Percentiles rank a stretch among this genome's conserved stretches.
phyloP scores from a whole-genome alignment of 1,284 basidiomycete genomes.

The Cryptococcus amylolentus region DNA sequence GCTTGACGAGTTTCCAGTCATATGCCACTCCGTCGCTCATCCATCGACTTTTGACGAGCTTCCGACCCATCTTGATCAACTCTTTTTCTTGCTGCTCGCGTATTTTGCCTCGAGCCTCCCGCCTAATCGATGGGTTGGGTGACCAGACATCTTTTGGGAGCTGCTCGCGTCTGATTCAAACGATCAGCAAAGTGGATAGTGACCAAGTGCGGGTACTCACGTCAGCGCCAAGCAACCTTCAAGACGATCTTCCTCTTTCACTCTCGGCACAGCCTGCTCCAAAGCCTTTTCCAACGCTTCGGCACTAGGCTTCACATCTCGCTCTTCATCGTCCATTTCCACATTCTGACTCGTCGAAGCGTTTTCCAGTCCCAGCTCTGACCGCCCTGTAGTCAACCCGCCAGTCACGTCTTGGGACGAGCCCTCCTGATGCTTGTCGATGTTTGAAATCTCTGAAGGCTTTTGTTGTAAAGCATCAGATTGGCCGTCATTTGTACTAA shows the following conservation, averaged over 20 bases:
- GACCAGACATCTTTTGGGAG: conserved; percentile 7
- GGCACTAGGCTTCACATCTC: not conserved
- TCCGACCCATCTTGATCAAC: conserved; percentile 9
- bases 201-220: not conserved
- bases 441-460: not conserved
- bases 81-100: not conserved
- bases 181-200: no score
- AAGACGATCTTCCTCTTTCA: not conserved
- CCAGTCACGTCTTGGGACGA: not conserved
- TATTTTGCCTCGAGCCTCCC: conserved; percentile 2
- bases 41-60: conserved; percentile 14
- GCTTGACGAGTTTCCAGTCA: conserved; percentile 10
- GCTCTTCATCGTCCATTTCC: not conserved
- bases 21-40: conserved; percentile 17
- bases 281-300: not conserved
- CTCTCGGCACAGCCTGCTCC: not conserved
- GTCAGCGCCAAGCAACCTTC: not conserved
- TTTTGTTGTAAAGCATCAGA: not conserved
- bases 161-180: conserved; percentile 4
- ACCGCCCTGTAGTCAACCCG: not conserved
- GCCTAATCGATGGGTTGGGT: not conserved
- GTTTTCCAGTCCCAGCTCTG: not conserved
- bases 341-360: not conserved
- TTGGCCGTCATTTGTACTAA: not conserved
- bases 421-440: no score